Evolutionary conservation across 2,329 filamentous ascomycete species (phyloP), one percentile per base, ranked within the genome.

Genomic region (Cadophora sp.): DNA sequence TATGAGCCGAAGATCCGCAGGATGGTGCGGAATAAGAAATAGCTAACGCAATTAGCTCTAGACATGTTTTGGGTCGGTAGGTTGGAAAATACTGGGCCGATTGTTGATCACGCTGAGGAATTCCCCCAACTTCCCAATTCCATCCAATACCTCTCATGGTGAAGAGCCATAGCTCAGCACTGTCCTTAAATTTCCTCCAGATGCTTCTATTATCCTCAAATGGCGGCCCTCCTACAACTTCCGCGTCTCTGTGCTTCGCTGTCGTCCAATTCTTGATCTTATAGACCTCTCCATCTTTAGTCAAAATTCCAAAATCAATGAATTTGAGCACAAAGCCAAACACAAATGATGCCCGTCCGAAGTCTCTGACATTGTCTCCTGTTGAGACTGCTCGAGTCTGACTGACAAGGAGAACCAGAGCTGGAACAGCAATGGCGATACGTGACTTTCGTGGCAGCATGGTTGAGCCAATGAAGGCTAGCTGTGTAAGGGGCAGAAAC

Each of bases 111-210:
- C 65, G 48, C 20, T 50, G 4, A 16, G 60, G 65, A 36, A 67
- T 64, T 13, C 60, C 60, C 13, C 65, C 65, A 30, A 64, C 65
- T 36, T 67, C 24, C 61, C 65, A 67, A 41, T 64, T 67, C 65
- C 61, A 67, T 9, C 65, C 65, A 8, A 67, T 30, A 1, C 65
- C 65, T 39, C 65, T 47, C 47, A 53, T 33, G 39, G 53, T 67
- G 13, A 64, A 64, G 9, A 67, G 41, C 30, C 55, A 67, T 39
- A 67, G 45, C 48, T 67, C 65, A 48, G 39, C 55, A 41, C 60
- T 60, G 13, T 64, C 61, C 30, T 45, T 56, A 8, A 64, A 53
- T 18, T 16, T 59, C 41, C 22, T 6, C 56, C 43, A 43, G 20
- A 59, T n/a, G 16, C 33, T 36, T 22, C 9, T 27, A 1, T 20